Evolutionary conservation across 2,329 filamentous ascomycete genomes (phyloP).

Genomic region (Hypoxylon sp.): DNA sequence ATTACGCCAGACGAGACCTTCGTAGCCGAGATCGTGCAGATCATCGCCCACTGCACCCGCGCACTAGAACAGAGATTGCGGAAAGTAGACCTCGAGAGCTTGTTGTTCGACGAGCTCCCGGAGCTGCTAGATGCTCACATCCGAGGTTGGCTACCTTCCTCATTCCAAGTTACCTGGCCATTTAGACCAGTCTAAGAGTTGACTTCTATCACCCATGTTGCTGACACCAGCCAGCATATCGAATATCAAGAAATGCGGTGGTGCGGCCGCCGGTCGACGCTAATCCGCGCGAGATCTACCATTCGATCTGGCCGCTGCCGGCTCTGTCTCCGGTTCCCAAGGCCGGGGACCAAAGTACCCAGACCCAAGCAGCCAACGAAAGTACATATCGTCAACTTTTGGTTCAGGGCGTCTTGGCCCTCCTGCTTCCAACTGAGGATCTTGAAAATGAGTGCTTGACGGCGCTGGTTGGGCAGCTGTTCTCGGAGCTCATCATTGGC

Average conservation of each 20-base stretch:
- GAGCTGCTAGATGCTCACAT: slow-evolving; percentile 82
- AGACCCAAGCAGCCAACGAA: slow-evolving; percentile 78
- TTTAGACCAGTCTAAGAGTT: not conserved
- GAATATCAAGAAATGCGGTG: slow-evolving; percentile 67
- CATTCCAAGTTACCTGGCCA: slow-evolving; percentile 10
- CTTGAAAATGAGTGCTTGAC: slow-evolving; percentile 86
- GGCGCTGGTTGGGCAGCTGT: slow-evolving; percentile 82
- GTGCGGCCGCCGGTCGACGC: slow-evolving; percentile 66
- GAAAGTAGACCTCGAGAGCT: slow-evolving; percentile 80
- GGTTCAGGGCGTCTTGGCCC: slow-evolving; percentile 80
- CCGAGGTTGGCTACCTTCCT: slow-evolving; percentile 63
- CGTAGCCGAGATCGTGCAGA: slow-evolving; percentile 84
- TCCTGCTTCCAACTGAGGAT: slow-evolving; percentile 91
- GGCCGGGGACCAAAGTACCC: slow-evolving; percentile 56
- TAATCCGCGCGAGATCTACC: slow-evolving; percentile 76
- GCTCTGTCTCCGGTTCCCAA: slow-evolving; percentile 79
- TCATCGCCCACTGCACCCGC: slow-evolving; percentile 90
- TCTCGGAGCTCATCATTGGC: slow-evolving; percentile 89
- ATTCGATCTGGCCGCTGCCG: slow-evolving; percentile 82
- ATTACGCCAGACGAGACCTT: slow-evolving; percentile 92
- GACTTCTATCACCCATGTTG: slow-evolving; percentile 7
- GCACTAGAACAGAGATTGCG: slow-evolving; percentile 86
- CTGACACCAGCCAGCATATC: slow-evolving; percentile 67
- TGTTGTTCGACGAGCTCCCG: slow-evolving; percentile 88
- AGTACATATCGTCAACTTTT: slow-evolving; percentile 84